Evolutionary conservation across 768 basidiomycete genomes (phyloP).

Genomic region (Panaeolus cyanescens): DNA sequence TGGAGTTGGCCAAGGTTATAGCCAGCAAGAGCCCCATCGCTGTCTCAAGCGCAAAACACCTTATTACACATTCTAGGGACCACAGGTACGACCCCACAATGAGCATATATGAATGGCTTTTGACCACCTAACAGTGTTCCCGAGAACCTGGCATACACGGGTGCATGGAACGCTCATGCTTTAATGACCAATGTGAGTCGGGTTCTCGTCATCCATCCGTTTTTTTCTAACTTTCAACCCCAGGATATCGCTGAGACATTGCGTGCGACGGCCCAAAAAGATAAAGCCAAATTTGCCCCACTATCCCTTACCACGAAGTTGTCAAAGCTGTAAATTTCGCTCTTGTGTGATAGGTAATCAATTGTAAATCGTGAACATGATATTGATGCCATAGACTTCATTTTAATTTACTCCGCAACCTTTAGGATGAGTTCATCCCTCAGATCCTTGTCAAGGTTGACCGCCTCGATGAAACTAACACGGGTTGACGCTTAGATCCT

Average conservation of each 20-base stretch:
- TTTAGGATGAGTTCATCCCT: no score
- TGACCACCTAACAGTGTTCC: no score
- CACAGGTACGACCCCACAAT: constrained; percentile 39
- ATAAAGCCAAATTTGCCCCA: no score
- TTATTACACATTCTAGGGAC: constrained; percentile 79
- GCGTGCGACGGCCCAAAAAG: constrained; percentile 30
- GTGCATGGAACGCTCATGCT: constrained; percentile 45
- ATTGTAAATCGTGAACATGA: no score
- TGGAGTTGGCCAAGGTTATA: constrained; percentile 66
- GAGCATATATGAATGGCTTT: neutral
- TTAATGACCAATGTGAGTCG: constrained; percentile 38
- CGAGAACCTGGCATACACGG: constrained; percentile 46
- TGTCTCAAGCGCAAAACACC: constrained; percentile 71
- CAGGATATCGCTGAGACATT: constrained; percentile 41
- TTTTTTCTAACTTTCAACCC: neutral
- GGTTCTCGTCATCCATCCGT: neutral
- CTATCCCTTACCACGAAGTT: no score
- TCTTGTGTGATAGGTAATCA: no score
- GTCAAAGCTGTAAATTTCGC: neutral
- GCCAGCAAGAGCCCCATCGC: constrained; percentile 83
- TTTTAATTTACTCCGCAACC: no score
- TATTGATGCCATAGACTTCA: no score
- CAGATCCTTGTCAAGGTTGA: no score
- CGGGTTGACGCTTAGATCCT: no score
- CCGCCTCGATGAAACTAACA: no score